Percentiles rank a stretch among this genome's conserved stretches.
These are phyloP conservation scores for Aspergillus bombycis DNA, from an alignment of 2,329 filamentous ascomycete genomes.

Conservation along the genomic window DNA sequence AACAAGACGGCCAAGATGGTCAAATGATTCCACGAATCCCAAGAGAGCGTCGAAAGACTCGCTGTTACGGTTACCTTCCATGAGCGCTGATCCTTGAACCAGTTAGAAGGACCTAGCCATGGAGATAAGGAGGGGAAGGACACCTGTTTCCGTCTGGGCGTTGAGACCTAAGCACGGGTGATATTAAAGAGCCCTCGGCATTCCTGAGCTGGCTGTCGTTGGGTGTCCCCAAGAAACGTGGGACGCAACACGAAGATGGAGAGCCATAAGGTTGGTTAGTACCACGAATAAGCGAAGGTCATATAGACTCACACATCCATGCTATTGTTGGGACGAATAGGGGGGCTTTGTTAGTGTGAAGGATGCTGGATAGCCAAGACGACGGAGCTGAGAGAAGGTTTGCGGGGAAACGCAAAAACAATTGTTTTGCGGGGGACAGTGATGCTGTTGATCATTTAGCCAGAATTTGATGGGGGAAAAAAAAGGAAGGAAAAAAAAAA, in stretches of 20 bases:
- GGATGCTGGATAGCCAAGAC: not conserved
- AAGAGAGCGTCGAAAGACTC: not conserved
- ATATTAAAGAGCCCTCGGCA: not conserved
- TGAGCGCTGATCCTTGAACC: not conserved
- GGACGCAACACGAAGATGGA: not conserved
- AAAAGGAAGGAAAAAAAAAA: no score
- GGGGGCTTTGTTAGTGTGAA: not conserved
- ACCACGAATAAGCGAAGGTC: not conserved
- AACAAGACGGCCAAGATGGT: conserved; percentile 5
- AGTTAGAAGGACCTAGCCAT: not conserved
- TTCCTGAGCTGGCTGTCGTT: not conserved
- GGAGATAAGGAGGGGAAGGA: not conserved
- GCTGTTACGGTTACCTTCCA: not conserved
- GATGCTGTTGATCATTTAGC: not conserved
- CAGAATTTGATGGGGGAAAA: not conserved
- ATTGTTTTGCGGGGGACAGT: not conserved
- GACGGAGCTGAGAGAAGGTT: not conserved
- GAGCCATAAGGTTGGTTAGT: not conserved
- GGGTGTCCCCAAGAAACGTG: not conserved
- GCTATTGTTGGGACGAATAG: not conserved
- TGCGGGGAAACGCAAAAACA: not conserved
- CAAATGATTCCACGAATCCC: conserved; percentile 14
- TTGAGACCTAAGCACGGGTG: not conserved
- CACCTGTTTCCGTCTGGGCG: not conserved
- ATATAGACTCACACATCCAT: not conserved